Conservation (phyloP, 2,329 filamentous ascomycete genomes). For the Aspergillus hortae region DNA sequence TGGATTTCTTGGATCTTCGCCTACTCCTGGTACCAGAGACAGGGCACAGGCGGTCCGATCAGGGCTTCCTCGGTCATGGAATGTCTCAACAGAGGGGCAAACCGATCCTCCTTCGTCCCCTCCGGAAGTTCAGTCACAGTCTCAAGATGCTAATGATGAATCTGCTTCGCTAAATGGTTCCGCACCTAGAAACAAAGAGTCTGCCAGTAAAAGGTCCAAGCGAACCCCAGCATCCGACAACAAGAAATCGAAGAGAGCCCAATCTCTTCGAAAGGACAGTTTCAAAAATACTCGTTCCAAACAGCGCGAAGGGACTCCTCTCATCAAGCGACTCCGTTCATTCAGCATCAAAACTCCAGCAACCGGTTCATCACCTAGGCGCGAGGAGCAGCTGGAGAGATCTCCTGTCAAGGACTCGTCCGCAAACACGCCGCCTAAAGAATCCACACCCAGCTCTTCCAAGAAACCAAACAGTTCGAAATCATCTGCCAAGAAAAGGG, state of each 20-base stretch:
- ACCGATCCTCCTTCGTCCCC: slow-evolving; percentile 36
- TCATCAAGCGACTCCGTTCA: slow-evolving; percentile 23
- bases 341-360: slow-evolving; percentile 16
- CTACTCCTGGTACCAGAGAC: slow-evolving; percentile 45
- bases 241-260: slow-evolving; percentile 5
- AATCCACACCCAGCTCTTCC: not conserved
- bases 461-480: not conserved
- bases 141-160: slow-evolving; percentile 19
- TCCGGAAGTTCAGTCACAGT: slow-evolving; percentile 24
- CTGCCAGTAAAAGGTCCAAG: slow-evolving; percentile 7
- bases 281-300: not conserved
- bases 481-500: not conserved
- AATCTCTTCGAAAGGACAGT: not conserved
- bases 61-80: slow-evolving; percentile 33
- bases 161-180: not conserved
- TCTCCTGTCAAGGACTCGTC: slow-evolving; percentile 3
- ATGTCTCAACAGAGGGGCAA: slow-evolving; percentile 22
- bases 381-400: not conserved
- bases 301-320: slow-evolving; percentile 3
- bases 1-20: slow-evolving; percentile 50
- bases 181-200: slow-evolving; percentile 9
- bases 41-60: slow-evolving; percentile 22
- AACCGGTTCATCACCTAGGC: slow-evolving; percentile 1
- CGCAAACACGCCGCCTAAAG: not conserved
- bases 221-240: slow-evolving; percentile 4